Conservation (phyloP, 164 flowering plant genomes). For the Annona squamosa region DNA sequence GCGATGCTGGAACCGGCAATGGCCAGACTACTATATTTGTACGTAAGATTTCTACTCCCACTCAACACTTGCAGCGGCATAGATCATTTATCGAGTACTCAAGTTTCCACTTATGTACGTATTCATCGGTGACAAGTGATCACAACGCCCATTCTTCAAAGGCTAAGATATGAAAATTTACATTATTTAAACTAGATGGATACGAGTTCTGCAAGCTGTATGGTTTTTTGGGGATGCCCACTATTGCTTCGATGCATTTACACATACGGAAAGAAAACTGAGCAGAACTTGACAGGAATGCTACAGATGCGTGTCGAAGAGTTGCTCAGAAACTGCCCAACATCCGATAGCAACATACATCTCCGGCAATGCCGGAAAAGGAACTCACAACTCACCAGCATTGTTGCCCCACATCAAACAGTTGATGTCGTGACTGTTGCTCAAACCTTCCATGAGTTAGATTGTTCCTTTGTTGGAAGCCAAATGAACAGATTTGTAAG, state of each 20-base stretch:
- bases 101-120: background rate
- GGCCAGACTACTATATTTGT: constrained; percentile 25
- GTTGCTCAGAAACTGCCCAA: constrained; percentile 18
- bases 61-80: no score
- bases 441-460: constrained; percentile 50
- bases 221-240: no score
- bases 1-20: constrained; percentile 28
- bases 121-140: no score
- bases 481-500: constrained; percentile 42
- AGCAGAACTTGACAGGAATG: constrained; percentile 15
- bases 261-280: no score
- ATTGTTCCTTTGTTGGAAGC: constrained; percentile 31
- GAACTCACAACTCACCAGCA: constrained; percentile 10
- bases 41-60: background rate
- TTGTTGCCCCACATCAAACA: constrained; percentile 14
- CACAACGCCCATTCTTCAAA: no score
- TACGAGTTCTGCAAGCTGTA: no score
- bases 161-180: no score
- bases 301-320: constrained; percentile 22
- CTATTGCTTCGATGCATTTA: no score
- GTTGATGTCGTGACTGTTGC: constrained; percentile 33
- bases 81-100: background rate
- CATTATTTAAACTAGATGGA: no score
- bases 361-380: constrained; percentile 12
- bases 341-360: constrained; percentile 24